Evolutionary conservation across 345 rosid species (phyloP).

Genomic region (Pugionium cornutum): DNA sequence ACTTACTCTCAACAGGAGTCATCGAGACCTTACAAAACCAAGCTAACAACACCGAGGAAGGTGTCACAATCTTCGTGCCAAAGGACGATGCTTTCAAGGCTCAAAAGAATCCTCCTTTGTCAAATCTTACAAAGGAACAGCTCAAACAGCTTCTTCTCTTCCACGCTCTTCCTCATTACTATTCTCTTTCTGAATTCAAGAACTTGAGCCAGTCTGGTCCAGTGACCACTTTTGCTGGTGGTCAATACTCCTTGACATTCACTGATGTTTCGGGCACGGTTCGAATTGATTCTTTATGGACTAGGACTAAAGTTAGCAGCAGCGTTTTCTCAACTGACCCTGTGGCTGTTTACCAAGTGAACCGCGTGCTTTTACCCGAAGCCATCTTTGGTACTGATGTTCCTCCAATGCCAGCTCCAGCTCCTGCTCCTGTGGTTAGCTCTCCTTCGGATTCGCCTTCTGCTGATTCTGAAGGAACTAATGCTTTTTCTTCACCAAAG

Average conservation of each 20-base stretch:
- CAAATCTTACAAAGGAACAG: constrained; percentile 73
- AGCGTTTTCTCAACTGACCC: constrained; percentile 78
- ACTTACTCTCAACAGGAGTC: constrained; percentile 71
- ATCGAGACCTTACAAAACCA: constrained; percentile 83
- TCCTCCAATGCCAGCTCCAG: constrained; percentile 86
- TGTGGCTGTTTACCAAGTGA: constrained; percentile 81
- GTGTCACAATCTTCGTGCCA: constrained; percentile 87
- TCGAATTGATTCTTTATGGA: constrained; percentile 71
- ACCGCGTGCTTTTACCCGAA: constrained; percentile 75
- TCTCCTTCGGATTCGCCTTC: constrained; percentile 72
- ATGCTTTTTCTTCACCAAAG: constrained; percentile 39
- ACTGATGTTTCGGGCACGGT: constrained; percentile 67
- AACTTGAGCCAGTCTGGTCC: constrained; percentile 71
- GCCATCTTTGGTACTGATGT: constrained; percentile 89
- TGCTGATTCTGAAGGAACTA: constrained; percentile 36
- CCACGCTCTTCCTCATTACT: constrained; percentile 78
- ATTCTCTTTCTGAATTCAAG: constrained; percentile 72
- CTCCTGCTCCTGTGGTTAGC: constrained; percentile 69
- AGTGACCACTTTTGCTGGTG: constrained; percentile 66
- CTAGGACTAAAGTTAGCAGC: constrained; percentile 70
- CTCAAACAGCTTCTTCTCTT: constrained; percentile 74
- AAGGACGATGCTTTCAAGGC: constrained; percentile 76
- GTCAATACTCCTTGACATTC: constrained; percentile 65
- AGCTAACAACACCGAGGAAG: constrained; percentile 86
- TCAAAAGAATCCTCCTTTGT: constrained; percentile 61